These are phyloP conservation scores for Hemileia vastatrix DNA, from an alignment of 1,284 basidiomycete species.

Conservation along the genomic window DNA sequence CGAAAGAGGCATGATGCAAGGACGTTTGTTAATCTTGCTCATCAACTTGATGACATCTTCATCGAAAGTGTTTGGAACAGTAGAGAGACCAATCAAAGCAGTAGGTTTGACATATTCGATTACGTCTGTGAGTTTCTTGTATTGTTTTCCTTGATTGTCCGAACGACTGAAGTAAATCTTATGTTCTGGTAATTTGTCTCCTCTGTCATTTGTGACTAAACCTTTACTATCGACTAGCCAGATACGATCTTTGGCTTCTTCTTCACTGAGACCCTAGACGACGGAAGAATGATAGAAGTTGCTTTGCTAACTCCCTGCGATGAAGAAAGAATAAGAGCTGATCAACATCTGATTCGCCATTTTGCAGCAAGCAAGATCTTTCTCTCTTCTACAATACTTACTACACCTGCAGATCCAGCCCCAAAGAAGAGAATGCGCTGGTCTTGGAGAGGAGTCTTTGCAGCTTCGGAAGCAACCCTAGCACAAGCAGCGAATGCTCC, in stretches of 20 bases:
- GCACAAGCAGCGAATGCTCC: constrained; percentile 83
- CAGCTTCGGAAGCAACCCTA: constrained; percentile 61
- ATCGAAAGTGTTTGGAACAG: constrained; percentile 71
- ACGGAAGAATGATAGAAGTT: constrained; percentile 82
- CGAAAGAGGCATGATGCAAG: constrained; percentile 88
- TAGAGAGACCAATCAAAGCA: constrained; percentile 79
- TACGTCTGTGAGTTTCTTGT: constrained; percentile 66
- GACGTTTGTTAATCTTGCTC: constrained; percentile 68
- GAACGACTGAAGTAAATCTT: constrained; percentile 73
- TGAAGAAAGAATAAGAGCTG: neutral
- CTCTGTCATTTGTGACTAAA: constrained; percentile 56
- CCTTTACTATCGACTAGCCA: constrained; percentile 72
- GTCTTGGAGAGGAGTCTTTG: constrained; percentile 58
- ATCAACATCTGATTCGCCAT: neutral
- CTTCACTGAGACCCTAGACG: constrained; percentile 58
- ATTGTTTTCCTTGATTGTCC: constrained; percentile 65
- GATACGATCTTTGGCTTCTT: constrained; percentile 67
- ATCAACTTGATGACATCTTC: constrained; percentile 65
- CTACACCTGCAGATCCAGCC: constrained; percentile 75
- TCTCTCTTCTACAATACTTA: too few relatives aligned
- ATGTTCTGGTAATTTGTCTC: constrained; percentile 62
- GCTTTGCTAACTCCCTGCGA: constrained; percentile 68
- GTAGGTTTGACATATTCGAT: constrained; percentile 80
- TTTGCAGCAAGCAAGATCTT: too few relatives aligned
- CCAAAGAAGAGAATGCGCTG: constrained; percentile 86